These are phyloP conservation scores for Pholiota microspora DNA, from an alignment of 768 basidiomycete species.

Conservation along the genomic window DNA sequence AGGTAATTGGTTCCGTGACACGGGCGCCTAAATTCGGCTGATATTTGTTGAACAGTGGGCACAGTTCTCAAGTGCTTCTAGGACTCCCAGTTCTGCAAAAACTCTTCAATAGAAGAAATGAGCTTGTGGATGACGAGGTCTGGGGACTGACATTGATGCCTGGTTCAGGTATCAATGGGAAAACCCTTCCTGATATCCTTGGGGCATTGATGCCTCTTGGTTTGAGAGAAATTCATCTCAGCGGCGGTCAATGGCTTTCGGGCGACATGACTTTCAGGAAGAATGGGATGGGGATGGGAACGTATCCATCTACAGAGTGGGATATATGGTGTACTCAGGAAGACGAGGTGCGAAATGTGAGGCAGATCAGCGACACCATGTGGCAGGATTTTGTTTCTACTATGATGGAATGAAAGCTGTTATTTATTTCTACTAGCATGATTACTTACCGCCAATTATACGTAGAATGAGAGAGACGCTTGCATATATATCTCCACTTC, in stretches of 20 bases:
- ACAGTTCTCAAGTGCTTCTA: conserved; percentile 38
- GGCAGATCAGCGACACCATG: conserved; percentile 41
- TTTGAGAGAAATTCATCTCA: conserved; percentile 70
- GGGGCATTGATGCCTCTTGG: conserved; percentile 51
- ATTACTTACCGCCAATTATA: background rate
- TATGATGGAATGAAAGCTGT: too few species aligned
- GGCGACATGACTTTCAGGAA: conserved; percentile 50
- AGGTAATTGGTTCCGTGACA: conserved; percentile 43
- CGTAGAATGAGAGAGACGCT: too few species aligned
- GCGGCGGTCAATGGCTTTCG: conserved; percentile 64
- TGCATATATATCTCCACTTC: too few species aligned
- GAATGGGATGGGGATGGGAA: conserved; percentile 69
- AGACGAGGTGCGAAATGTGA: conserved; percentile 49
- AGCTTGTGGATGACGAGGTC: conserved; percentile 33
- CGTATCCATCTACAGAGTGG: conserved; percentile 56
- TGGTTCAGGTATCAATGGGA: conserved; percentile 70
- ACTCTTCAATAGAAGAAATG: conserved; percentile 35
- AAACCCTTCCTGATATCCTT: conserved; percentile 50
- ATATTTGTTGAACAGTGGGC: conserved; percentile 43
- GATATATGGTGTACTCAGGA: conserved; percentile 63
- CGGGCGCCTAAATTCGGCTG: conserved; percentile 1
- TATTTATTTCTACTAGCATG: background rate
- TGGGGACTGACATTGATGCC: conserved; percentile 58
- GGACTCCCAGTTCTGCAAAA: conserved; percentile 40
- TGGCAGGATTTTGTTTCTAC: conserved; percentile 23